Percentiles rank a stretch among this genome's conserved stretches.
phyloP scores from a whole-genome alignment of 2,329 filamentous ascomycete genomes.

The Diaporthe ampelina region DNA sequence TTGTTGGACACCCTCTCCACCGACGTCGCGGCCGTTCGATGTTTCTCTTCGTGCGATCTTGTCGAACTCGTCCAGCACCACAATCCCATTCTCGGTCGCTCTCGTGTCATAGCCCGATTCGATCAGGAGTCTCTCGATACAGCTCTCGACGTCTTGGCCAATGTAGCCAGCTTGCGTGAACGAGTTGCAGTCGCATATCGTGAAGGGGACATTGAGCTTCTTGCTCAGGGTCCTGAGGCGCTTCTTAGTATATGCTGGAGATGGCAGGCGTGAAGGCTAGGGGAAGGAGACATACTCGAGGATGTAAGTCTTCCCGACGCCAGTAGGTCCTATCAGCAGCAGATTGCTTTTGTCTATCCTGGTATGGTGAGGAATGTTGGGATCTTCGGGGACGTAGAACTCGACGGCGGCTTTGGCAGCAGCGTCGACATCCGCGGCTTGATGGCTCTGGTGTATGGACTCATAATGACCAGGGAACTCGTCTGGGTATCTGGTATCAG shows the following conservation, averaged over 20 bases:
- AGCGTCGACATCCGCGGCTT: slow-evolving; percentile 45
- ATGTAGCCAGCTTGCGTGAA: slow-evolving; percentile 98
- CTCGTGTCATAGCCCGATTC: slow-evolving; percentile 91
- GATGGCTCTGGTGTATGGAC: slow-evolving; percentile 57
- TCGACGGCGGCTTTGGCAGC: slow-evolving; percentile 46
- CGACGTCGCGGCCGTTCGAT: slow-evolving; percentile 91
- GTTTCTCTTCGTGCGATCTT: slow-evolving; percentile 94
- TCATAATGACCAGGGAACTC: slow-evolving; percentile 68
- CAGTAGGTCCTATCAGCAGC: slow-evolving; percentile 89
- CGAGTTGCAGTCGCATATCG: slow-evolving; percentile 94
- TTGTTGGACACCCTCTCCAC: slow-evolving; percentile 96
- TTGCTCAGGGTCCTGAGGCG: slow-evolving; percentile 83
- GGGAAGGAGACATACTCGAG: slow-evolving; percentile 68
- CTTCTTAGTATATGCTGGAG: slow-evolving; percentile 11
- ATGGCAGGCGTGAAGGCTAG: neutral
- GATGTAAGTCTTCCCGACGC: slow-evolving; percentile 97
- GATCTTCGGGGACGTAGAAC: slow-evolving; percentile 65
- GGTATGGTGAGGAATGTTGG: slow-evolving; percentile 61
- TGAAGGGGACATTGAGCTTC: slow-evolving; percentile 94
- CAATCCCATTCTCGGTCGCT: slow-evolving; percentile 89
- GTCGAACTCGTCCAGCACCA: slow-evolving; percentile 97
- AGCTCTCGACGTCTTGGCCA: slow-evolving; percentile 96
- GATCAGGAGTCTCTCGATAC: slow-evolving; percentile 89
- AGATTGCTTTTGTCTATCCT: slow-evolving; percentile 97
- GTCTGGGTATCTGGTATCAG: slow-evolving; percentile 61